phyloP scores from a whole-genome alignment of 441 rosid genomes.

The Raphanus hybrid region DNA sequence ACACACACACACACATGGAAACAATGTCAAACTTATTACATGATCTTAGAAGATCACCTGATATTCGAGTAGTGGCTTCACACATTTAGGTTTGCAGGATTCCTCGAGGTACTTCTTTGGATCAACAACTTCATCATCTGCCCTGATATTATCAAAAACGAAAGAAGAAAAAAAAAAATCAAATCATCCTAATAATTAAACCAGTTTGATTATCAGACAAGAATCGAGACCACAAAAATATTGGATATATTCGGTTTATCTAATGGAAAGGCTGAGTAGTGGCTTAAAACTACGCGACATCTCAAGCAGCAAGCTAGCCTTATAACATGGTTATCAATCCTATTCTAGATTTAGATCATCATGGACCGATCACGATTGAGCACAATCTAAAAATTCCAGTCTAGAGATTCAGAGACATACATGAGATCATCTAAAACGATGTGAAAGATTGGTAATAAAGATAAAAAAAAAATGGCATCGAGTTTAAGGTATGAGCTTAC shows the following conservation, averaged over 20 bases:
- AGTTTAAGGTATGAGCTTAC: constrained; percentile 28
- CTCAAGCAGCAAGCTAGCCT: constrained; percentile 7
- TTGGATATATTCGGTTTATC: too few species aligned
- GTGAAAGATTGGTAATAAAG: background rate
- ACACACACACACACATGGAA: background rate
- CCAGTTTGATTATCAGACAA: background rate
- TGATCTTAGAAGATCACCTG: constrained; percentile 45
- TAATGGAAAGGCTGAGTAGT: too few species aligned
- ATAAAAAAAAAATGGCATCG: background rate
- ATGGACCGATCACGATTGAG: background rate
- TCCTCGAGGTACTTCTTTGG: constrained; percentile 71
- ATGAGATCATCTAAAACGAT: constrained; percentile 27
- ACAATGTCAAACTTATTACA: background rate
- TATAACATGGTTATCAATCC: background rate
- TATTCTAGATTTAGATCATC: background rate
- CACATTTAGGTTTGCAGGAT: constrained; percentile 74
- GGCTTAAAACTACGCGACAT: background rate
- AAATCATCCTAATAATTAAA: background rate
- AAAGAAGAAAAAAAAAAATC: background rate
- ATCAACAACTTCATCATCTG: constrained; percentile 74
- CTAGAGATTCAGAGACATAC: background rate
- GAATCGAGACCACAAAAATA: background rate
- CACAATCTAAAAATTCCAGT: constrained; percentile 16
- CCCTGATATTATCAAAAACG: constrained; percentile 49
- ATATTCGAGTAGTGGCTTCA: constrained; percentile 59